Base-by-base conservation (phyloP, 352 stramenopile genomes). In the Globisporangium mamillatum region DNA sequence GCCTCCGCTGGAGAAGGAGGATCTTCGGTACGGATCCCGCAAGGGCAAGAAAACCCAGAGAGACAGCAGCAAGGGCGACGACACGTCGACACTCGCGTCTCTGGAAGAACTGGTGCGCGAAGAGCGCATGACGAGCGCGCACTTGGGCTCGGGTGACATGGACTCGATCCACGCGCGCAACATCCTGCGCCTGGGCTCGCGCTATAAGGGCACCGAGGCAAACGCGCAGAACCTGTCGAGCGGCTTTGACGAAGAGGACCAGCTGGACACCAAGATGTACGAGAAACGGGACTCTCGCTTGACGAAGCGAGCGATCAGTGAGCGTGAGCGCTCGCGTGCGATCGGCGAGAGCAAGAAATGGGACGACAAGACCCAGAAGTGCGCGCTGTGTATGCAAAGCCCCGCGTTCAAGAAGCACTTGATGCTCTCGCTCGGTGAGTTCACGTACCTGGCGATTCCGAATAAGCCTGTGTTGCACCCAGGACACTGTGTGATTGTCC, bases 231-330 rank as follows among this genome's bases (percentile, higher is more conserved):
- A 86, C 25, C 67, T 91, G 16, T 82, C 84, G 3, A 95, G 88
- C 48, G 86, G 86, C 12, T 92, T 95, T 67, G 88, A 93, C 48
- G 88, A 95, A 58, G 88, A 94, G 46, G 85, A 93, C 22, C 77
- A 90, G 72, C 71, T 94, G 9, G 81, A 92, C 60, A 89, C 77
- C 68, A 85, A 74, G 41, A 80, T 94, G 79, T 63, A 91, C 32
- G 63, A 81, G 55, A 69, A 75, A 2, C 73, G 82, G 14, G 76
- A 77, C 1, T 75, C 74, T 7, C 78, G 81, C 20, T 63, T 92
- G 10, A 94, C 86, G 18, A 86, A 88, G 41, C 79, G 81, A 8
- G 86, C 84, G 32, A 74, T 76, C 34, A 66, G 66, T 16, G 79
- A 92, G 38, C 81, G 80, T 2, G 85, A 90, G 18, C 79, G 84